These are phyloP conservation scores for Astrocystis sublimbata DNA, from an alignment of 495 filamentous ascomycete genomes.

Conservation along the genomic window DNA sequence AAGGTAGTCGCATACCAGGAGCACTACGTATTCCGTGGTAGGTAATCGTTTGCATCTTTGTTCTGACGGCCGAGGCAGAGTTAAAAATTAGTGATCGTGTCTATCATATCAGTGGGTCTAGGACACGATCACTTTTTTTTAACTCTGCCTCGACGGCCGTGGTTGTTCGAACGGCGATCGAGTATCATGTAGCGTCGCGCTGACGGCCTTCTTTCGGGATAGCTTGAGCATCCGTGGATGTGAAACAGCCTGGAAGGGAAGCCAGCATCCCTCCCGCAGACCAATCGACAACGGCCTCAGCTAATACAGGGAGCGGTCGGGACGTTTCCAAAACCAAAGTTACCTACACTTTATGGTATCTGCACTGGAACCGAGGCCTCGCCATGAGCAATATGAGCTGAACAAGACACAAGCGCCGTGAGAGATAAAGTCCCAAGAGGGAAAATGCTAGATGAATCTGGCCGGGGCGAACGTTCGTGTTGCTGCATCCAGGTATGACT, in stretches of 20 bases:
- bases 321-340: not conserved
- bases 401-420: not conserved
- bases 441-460: not conserved
- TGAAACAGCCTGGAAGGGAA: slow-evolving; percentile 34
- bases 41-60: not conserved
- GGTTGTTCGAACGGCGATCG: slow-evolving; percentile 20
- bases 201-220: slow-evolving; percentile 30
- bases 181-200: slow-evolving; percentile 30
- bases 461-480: not conserved
- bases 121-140: too few relatives aligned
- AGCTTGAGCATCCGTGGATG: slow-evolving; percentile 31
- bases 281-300: slow-evolving; percentile 33
- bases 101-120: too few relatives aligned
- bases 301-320: not conserved
- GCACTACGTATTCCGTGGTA: not conserved
- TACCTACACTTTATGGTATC: not conserved
- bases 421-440: not conserved
- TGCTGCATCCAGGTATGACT: not conserved
- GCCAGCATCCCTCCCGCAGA: slow-evolving; percentile 24
- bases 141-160: too few relatives aligned
- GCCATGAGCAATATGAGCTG: not conserved
- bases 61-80: too few relatives aligned
- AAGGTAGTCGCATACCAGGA: not conserved
- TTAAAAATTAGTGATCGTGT: too few relatives aligned
- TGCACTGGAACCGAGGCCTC: not conserved